Conservation (phyloP, 2,329 filamentous ascomycete species). For the Albophoma yamanashiensis region DNA sequence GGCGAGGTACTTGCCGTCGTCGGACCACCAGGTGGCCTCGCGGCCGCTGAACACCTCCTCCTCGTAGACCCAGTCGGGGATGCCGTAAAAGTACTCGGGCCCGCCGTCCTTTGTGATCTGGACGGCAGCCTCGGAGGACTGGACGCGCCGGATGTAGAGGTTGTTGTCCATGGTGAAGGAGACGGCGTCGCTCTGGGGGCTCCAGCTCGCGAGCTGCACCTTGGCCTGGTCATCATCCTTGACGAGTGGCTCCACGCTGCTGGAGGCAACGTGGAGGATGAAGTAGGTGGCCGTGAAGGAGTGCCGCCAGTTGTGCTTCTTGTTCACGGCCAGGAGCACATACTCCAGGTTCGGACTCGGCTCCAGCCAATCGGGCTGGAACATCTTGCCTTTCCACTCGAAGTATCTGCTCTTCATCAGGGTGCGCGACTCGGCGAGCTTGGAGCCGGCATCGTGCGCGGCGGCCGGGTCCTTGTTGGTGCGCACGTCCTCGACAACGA, state of each 20-base stretch:
- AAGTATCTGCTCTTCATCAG: slow-evolving; percentile 66
- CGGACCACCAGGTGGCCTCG: slow-evolving; percentile 90
- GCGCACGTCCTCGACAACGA: slow-evolving; percentile 81
- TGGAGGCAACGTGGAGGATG: slow-evolving; percentile 80
- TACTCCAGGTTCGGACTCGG: slow-evolving; percentile 79
- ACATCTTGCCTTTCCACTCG: slow-evolving; percentile 39
- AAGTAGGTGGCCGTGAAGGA: slow-evolving; percentile 82
- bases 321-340: slow-evolving; percentile 69
- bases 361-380: slow-evolving; percentile 52
- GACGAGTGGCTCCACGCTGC: slow-evolving; percentile 67
- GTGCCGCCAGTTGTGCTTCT: slow-evolving; percentile 75
- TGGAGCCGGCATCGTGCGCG: slow-evolving; percentile 15
- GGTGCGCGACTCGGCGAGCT: slow-evolving; percentile 44
- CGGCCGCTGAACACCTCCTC: slow-evolving; percentile 55
- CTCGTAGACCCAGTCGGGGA: slow-evolving; percentile 97
- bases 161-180: slow-evolving; percentile 92
- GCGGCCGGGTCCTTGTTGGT: slow-evolving; percentile 24
- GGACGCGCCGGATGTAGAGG: slow-evolving; percentile 62
- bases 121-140: slow-evolving; percentile 36
- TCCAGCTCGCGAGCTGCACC: slow-evolving; percentile 83
- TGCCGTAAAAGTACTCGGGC: slow-evolving; percentile 81
- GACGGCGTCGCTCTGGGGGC: slow-evolving; percentile 73
- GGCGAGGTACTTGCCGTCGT: slow-evolving; percentile 78
- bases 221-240: slow-evolving; percentile 51
- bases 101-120: slow-evolving; percentile 83